These are phyloP conservation scores for Chenopodium berlandieri DNA, from an alignment of 148 eudicot genomes.

Conservation along the genomic window DNA sequence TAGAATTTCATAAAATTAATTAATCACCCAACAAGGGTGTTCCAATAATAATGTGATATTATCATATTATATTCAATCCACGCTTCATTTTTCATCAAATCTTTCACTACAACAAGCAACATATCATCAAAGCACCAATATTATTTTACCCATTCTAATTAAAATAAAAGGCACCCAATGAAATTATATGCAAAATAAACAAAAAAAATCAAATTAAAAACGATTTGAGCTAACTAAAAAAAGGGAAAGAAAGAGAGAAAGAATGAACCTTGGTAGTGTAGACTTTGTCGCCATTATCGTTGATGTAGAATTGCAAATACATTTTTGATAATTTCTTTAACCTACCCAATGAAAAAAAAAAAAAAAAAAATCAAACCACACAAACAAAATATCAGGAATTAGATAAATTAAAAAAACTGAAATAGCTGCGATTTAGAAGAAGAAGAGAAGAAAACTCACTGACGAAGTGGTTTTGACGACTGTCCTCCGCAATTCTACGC, in stretches of 20 bases:
- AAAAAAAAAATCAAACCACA: not conserved
- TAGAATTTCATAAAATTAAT: not conserved
- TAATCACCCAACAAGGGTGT: not conserved
- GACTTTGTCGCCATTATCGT: constrained; percentile 93
- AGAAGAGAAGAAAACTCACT: not conserved
- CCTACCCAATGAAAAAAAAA: not conserved
- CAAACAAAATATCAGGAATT: not conserved
- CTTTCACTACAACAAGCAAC: not conserved
- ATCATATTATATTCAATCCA: no score
- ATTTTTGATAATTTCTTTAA: constrained; percentile 26
- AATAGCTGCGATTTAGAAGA: not conserved
- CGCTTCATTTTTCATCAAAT: not conserved
- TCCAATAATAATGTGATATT: not conserved
- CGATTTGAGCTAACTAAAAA: not conserved
- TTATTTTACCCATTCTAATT: not conserved
- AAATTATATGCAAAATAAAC: not conserved
- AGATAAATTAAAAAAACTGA: not conserved
- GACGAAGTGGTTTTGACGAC: not conserved
- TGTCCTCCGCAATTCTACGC: not conserved
- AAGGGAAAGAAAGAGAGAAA: not conserved
- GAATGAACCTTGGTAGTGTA: constrained; percentile 84
- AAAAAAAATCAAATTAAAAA: no score
- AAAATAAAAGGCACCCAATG: not conserved
- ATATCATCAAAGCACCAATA: not conserved
- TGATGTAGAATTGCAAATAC: constrained; percentile 95